Evolutionary conservation across 2,329 filamentous ascomycete species (phyloP).

Genomic region (Ophiostoma tasmaniense): DNA sequence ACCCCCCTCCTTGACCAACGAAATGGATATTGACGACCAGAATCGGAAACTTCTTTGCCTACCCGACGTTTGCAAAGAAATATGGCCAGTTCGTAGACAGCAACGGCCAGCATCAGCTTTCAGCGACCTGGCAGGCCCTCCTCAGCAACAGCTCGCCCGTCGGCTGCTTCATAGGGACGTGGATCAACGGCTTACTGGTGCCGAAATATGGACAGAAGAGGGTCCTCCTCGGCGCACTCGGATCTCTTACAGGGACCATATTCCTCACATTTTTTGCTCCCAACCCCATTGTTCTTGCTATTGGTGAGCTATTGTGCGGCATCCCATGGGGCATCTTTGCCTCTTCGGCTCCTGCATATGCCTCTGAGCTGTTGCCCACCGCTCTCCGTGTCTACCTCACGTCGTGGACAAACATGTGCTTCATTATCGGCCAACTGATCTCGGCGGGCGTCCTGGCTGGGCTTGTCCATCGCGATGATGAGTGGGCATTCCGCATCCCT

Average conservation of each 20-base stretch:
- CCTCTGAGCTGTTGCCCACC: conserved; percentile 29
- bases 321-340: conserved; percentile 25
- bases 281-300: conserved; percentile 31
- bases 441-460: conserved; percentile 34
- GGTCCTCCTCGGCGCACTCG: conserved; percentile 36
- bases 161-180: conserved; percentile 41
- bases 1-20: background rate
- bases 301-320: conserved; percentile 38
- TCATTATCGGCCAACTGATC: conserved; percentile 33
- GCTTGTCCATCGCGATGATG: conserved; percentile 27
- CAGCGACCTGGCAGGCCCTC: conserved; percentile 42
- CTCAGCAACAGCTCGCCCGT: conserved; percentile 31
- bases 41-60: conserved; percentile 22
- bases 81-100: conserved; percentile 27
- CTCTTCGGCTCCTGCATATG: conserved; percentile 36
- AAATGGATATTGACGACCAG: background rate
- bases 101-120: conserved; percentile 31
- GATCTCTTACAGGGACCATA: conserved; percentile 34
- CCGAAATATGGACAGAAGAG: conserved; percentile 36
- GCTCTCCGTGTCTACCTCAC: conserved; percentile 33
- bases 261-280: conserved; percentile 40
- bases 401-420: conserved; percentile 40
- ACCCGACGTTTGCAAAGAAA: conserved; percentile 22
- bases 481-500: conserved; percentile 35
- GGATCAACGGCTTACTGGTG: conserved; percentile 40